Conservation (phyloP, 495 filamentous ascomycete genomes). For the Annulohypoxylon maeteangense region DNA sequence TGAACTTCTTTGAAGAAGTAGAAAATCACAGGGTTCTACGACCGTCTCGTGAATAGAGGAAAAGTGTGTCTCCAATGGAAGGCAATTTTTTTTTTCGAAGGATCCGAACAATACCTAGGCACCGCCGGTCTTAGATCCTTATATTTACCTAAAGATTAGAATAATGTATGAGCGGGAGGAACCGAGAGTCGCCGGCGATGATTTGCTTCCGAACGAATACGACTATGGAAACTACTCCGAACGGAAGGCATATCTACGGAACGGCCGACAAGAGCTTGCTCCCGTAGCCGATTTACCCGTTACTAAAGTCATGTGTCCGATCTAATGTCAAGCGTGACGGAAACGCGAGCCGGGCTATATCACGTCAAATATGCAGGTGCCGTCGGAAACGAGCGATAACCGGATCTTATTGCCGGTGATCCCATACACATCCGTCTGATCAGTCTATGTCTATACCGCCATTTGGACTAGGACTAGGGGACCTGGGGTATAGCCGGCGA, state of each 20-base stretch:
- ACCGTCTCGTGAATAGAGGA: no score
- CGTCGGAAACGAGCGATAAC: conserved; percentile 30
- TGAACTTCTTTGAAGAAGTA: no score
- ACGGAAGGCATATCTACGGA: conserved; percentile 14
- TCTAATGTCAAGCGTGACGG: not conserved
- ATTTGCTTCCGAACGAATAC: not conserved
- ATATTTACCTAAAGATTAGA: no score
- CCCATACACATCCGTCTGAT: conserved; percentile 6
- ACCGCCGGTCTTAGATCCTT: no score
- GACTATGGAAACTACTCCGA: not conserved
- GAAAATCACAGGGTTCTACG: no score
- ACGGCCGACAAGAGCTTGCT: not conserved
- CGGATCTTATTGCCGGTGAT: conserved; percentile 23
- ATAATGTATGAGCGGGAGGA: not conserved
- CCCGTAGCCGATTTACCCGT: conserved; percentile 17
- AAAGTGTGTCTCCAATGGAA: no score
- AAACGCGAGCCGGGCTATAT: conserved; percentile 2
- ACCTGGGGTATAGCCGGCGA: conserved; percentile 20
- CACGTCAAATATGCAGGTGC: conserved; percentile 23
- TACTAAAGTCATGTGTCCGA: conserved; percentile 18
- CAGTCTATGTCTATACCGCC: conserved; percentile 33
- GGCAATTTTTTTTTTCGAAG: no score
- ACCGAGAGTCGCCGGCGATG: not conserved
- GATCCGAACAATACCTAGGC: no score
- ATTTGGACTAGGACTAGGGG: conserved; percentile 27